Base-by-base conservation (phyloP, 805 yeast genomes). In the Metschnikowia noctiluminum region DNA sequence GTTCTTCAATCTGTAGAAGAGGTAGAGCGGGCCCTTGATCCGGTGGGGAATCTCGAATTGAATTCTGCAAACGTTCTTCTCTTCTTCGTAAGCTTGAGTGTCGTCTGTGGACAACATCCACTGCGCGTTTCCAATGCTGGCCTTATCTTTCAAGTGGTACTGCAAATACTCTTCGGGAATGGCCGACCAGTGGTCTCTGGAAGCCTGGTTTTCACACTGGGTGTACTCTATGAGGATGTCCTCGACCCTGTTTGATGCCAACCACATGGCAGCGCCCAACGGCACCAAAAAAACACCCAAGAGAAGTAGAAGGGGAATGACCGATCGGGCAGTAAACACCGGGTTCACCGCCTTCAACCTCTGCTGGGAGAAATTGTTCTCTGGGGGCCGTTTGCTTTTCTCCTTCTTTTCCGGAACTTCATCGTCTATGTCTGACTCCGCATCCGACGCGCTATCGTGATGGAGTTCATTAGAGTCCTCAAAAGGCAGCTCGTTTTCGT, bases 371-470 rank as follows among this genome's bases (percentile, higher is more conserved):
- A 80, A 80, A 10, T 78, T 79, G 60, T 70, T 76, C 50, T 77
- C 85, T 42, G 80, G 81, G 12, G 94, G 94, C 62, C 82, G 79
- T 63, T 83, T 79, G 36, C 76, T 73, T 62, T 78, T 81, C 40
- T 69, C 73, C 51, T 73, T 73, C 35, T 64, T 68, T 9, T 65
- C 60, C 14, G 55, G 56, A 55, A 36, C 57, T 63, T 78, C 45
- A 69, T 79, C 59, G n/a, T 53, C 59, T 35, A 54, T 59, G 12
- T 77, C 82, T 12, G 78, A 70, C 6, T 71, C 59, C 2, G 77
- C 51, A 16, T 51, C 54, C 15, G 54, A 51, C 4, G 48, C 55
- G 37, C 53, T 53, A 9, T 38, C 46, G 12, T 42, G 32, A 12
- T n/a, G 49, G 11, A 35, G 6, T 13, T 45, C 43, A 14, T 41